phyloP scores from a whole-genome alignment of 2,329 filamentous ascomycete genomes.

The Geosmithia morbida region DNA sequence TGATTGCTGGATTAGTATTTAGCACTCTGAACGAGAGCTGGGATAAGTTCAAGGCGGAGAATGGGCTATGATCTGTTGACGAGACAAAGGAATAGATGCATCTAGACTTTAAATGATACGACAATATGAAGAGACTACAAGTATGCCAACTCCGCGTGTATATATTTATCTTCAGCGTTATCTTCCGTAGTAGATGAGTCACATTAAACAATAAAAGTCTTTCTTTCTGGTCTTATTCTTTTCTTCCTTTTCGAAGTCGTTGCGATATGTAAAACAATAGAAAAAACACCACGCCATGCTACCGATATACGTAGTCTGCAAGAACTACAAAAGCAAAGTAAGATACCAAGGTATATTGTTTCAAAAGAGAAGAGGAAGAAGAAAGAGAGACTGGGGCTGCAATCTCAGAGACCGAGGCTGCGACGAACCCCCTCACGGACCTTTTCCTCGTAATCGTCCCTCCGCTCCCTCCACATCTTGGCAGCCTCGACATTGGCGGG shows the following conservation, averaged over 20 bases:
- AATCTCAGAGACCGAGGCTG: conserved; percentile 62
- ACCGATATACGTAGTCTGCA: neutral
- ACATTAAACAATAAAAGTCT: neutral
- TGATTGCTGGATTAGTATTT: conserved; percentile 53
- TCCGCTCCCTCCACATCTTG: conserved; percentile 84
- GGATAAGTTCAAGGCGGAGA: conserved; percentile 60
- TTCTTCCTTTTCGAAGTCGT: too few relatives aligned
- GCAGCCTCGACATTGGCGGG: conserved; percentile 93
- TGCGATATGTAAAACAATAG: neutral
- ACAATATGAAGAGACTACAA: too few relatives aligned
- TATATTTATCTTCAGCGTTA: neutral
- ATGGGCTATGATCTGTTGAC: conserved; percentile 33
- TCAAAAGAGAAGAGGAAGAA: neutral
- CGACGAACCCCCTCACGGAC: conserved; percentile 72
- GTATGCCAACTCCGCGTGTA: too few relatives aligned
- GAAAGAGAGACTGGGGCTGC: neutral
- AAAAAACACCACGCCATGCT: conserved; percentile 1
- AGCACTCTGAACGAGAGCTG: conserved; percentile 57
- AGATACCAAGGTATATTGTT: neutral
- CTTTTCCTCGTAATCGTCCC: conserved; percentile 70
- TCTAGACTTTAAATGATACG: neutral
- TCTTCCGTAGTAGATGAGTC: neutral
- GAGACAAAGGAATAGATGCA: conserved; percentile 1
- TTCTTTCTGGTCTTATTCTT: neutral
- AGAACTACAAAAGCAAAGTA: neutral